Evolutionary conservation across 139 green algal species (phyloP), one percentile per base, ranked within the genome.

Genomic region (Penium margaritaceum): DNA sequence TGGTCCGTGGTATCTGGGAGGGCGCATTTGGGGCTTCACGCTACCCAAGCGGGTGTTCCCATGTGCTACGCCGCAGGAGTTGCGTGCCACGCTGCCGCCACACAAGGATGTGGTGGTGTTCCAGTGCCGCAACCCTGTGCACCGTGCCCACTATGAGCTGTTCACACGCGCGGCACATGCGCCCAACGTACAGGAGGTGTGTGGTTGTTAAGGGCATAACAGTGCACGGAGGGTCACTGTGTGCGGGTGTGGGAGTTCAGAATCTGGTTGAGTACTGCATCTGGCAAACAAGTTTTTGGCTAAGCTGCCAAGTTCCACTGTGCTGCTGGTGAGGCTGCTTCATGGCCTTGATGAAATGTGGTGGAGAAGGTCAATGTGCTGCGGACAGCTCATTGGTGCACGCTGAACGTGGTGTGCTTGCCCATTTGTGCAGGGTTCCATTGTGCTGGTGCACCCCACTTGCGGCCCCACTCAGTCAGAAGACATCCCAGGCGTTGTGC

Each of bases 401-500:
- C n/a, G n/a, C n/a, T n/a, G n/a, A n/a, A n/a, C n/a, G n/a, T n/a
- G n/a, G n/a, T n/a, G n/a, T n/a, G n/a, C n/a, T n/a, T n/a, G n/a
- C n/a, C n/a, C n/a, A n/a, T n/a, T n/a, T 53, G 5, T 30, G 15
- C 63, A 55, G 38, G 72, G 85, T 2, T 85, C 67, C 44, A 80
- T 76, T 17, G 88, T 92, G 34, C 82, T 95, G 64, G 81, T 95
- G 69, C 89, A 95, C 85, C 89, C 89, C 55, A 95, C 89, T 58
- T 90, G 86, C 77, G 89, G 89, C 62, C 89, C 89, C 35, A 95
- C 89, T 27, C 90, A 97, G 90, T 90, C 92, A 55, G 92, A 97
- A 63, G 92, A 97, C 84, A 96, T 97, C 72, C 89, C 92, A 1
- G 92, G 92, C 62, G 87, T 92, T 30, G 91, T 97, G 62, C 84